Percentiles rank a stretch among this genome's conserved stretches.
phyloP scores from a whole-genome alignment of 192 early-diverging fungal genomes.

The Umbelopsis sp. region DNA sequence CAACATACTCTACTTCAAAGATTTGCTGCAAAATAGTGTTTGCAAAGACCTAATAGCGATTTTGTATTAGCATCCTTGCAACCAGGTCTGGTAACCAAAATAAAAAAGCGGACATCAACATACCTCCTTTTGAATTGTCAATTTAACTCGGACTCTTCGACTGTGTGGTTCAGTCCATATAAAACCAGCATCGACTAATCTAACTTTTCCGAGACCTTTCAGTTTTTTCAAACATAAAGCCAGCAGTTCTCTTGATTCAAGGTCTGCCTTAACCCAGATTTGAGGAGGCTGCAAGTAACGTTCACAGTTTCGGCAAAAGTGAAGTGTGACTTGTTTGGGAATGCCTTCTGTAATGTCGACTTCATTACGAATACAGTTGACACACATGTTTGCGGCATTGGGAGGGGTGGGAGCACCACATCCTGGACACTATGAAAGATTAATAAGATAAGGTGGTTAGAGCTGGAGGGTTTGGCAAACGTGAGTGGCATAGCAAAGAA shows the following conservation, averaged over 20 bases:
- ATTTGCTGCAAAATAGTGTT: conserved; percentile 95
- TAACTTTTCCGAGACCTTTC: conserved; percentile 87
- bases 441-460: conserved; percentile 55
- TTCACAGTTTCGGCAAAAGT: conserved; percentile 97
- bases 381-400: conserved; percentile 98
- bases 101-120: not conserved
- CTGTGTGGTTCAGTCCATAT: conserved; percentile 95
- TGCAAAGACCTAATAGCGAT: conserved; percentile 73
- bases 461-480: not conserved
- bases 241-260: conserved; percentile 91
- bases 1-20: conserved; percentile 94
- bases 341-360: conserved; percentile 99
- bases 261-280: conserved; percentile 83
- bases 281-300: conserved; percentile 96
- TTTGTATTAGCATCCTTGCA: not conserved
- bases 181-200: conserved; percentile 95
- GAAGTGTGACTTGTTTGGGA: conserved; percentile 93
- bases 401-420: conserved; percentile 95
- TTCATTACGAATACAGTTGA: conserved; percentile 95
- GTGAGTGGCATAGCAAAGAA: not conserved
- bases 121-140: conserved; percentile 98
- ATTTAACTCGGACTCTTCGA: conserved; percentile 92
- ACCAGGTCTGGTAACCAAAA: too few species aligned
- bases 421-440: conserved; percentile 33
- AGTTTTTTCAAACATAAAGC: conserved; percentile 93